These are phyloP conservation scores for Cercospora zeina DNA, from an alignment of 2,329 filamentous ascomycete species.

Conservation along the genomic window DNA sequence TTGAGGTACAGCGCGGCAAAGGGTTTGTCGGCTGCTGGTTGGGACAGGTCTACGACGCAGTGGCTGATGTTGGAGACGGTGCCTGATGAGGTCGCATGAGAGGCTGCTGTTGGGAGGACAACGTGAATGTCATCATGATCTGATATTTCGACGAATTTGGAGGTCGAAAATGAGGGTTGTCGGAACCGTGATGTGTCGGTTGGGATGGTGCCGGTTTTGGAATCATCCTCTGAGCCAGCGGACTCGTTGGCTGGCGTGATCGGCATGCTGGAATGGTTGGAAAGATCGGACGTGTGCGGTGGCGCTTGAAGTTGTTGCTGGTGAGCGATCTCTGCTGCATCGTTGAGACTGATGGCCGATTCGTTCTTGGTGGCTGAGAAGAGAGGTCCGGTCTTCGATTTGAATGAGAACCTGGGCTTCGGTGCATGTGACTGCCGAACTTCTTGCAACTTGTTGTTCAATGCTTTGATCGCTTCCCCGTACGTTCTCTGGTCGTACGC, in stretches of 20 bases:
- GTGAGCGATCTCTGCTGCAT: conserved; percentile 57
- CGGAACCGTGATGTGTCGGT: conserved; percentile 32
- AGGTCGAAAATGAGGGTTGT: conserved; percentile 59
- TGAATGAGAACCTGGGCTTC: conserved; percentile 83
- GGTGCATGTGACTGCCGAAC: conserved; percentile 68
- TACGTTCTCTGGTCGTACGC: conserved; percentile 89
- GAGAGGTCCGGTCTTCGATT: conserved; percentile 39
- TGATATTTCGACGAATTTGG: conserved; percentile 60
- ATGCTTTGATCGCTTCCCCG: conserved; percentile 75
- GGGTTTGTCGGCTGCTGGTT: conserved; percentile 52
- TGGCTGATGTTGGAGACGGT: conserved; percentile 67
- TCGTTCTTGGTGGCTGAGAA: conserved; percentile 41
- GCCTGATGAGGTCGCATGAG: conserved; percentile 70
- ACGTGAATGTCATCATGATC: conserved; percentile 71
- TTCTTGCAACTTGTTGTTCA: conserved; percentile 75
- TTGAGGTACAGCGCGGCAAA: conserved; percentile 73
- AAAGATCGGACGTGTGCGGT: conserved; percentile 44
- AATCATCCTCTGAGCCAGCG: conserved; percentile 21
- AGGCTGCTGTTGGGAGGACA: conserved; percentile 70
- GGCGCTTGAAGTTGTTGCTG: conserved; percentile 48
- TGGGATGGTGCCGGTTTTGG: conserved; percentile 54
- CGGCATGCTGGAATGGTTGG: conserved; percentile 46
- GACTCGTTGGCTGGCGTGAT: conserved; percentile 40
- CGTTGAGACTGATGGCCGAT: conserved; percentile 55
- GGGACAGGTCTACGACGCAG: conserved; percentile 80